Percentiles rank a stretch among this genome's conserved stretches.
Evolutionary conservation across 106 monocot genomes (phyloP).

Genomic region (Dendrobium nobile): DNA sequence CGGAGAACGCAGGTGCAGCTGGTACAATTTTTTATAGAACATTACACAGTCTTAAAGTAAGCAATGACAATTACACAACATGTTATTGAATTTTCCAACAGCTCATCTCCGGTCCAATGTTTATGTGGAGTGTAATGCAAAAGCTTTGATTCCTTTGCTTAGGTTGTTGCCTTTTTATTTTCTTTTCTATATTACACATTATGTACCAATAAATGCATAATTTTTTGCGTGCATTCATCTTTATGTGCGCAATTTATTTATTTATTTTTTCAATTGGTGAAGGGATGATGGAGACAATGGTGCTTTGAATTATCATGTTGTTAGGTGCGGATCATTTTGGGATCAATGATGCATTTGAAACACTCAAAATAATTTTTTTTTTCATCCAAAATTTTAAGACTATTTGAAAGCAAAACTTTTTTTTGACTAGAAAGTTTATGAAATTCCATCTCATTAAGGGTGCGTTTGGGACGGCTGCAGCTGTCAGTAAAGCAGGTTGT

Average conservation of each 20-base stretch:
- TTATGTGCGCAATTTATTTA: background rate
- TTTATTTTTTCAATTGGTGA: background rate
- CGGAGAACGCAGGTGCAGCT: slow-evolving; percentile 82
- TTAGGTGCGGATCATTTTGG: background rate
- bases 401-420: too few species aligned
- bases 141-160: slow-evolving; percentile 83
- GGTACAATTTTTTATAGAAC: slow-evolving; percentile 74
- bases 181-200: background rate
- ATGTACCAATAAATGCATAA: background rate
- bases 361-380: background rate
- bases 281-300: background rate
- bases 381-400: background rate
- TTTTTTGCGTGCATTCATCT: background rate
- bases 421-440: too few species aligned
- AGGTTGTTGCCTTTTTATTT: slow-evolving; percentile 30
- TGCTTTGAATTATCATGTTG: background rate
- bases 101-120: slow-evolving; percentile 79
- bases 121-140: slow-evolving; percentile 71
- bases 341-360: background rate
- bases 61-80: slow-evolving; percentile 80
- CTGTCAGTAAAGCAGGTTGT: too few species aligned
- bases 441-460: too few species aligned
- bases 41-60: slow-evolving; percentile 73
- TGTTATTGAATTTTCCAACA: slow-evolving; percentile 71
- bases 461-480: too few species aligned